These are phyloP conservation scores for Psidium friedrichsthalianum DNA, from an alignment of 345 rosid genomes.

Conservation along the genomic window DNA sequence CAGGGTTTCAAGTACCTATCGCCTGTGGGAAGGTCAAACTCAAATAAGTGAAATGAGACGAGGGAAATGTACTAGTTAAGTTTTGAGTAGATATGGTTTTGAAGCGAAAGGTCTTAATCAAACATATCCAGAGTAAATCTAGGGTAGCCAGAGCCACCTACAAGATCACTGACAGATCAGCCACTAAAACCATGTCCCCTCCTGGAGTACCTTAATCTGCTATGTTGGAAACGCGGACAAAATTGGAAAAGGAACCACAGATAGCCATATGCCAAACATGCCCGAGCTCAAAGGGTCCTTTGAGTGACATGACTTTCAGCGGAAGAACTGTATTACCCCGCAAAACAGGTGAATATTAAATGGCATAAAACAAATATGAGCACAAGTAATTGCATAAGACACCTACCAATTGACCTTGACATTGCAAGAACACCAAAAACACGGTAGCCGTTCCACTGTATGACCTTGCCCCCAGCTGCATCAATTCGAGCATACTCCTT, in stretches of 20 bases:
- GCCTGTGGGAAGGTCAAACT: conserved; percentile 17
- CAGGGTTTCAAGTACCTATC: conserved; percentile 71
- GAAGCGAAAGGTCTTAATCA: neutral
- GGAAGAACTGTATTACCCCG: neutral
- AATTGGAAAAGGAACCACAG: neutral
- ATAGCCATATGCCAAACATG: neutral
- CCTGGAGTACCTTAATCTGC: neutral
- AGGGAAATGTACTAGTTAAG: neutral
- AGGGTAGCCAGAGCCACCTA: neutral
- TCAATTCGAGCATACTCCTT: conserved; percentile 85
- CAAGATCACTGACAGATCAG: neutral
- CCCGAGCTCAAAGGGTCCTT: neutral
- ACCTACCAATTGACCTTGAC: conserved; percentile 91
- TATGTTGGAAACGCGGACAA: neutral
- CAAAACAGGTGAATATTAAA: neutral
- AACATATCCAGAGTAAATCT: neutral
- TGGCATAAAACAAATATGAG: neutral
- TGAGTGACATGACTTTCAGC: neutral
- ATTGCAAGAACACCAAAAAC: conserved; percentile 94
- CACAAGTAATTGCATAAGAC: neutral
- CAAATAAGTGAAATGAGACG: neutral
- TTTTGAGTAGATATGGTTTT: neutral
- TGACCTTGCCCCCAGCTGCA: conserved; percentile 87
- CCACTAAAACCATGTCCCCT: neutral
- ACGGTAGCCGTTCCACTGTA: conserved; percentile 90